Evolutionary conservation across 2,329 filamentous ascomycete species (phyloP).

Genomic region (Aspergillus sp.): DNA sequence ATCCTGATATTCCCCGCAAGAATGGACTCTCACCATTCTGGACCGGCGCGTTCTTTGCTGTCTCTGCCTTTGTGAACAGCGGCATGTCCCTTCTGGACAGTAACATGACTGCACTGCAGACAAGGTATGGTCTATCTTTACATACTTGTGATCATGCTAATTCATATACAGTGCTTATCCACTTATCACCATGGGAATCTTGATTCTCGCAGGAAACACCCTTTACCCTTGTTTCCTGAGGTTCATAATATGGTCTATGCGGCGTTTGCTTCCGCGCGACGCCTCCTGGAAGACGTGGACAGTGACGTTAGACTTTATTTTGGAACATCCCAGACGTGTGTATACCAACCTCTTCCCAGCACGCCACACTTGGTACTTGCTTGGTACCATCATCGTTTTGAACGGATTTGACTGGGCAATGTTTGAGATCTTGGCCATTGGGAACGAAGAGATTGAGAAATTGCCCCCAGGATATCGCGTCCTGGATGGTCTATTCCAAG

Average conservation of each 20-base stretch:
- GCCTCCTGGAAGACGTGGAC: slow-evolving; percentile 30
- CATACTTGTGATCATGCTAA: slow-evolving; percentile 7
- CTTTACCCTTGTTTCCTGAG: slow-evolving; percentile 65
- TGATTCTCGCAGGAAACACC: slow-evolving; percentile 66
- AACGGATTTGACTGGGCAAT: slow-evolving; percentile 65
- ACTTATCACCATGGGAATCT: slow-evolving; percentile 50
- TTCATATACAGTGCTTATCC: slow-evolving; percentile 32
- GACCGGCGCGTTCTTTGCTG: slow-evolving; percentile 50
- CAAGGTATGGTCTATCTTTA: slow-evolving; percentile 20
- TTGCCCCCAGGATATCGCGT: slow-evolving; percentile 56
- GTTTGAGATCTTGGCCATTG: slow-evolving; percentile 66
- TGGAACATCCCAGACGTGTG: slow-evolving; percentile 35
- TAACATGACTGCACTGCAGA: slow-evolving; percentile 51
- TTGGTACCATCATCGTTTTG: slow-evolving; percentile 59
- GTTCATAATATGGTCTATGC: slow-evolving; percentile 56
- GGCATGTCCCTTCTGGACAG: slow-evolving; percentile 55
- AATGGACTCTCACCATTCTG: slow-evolving; percentile 53
- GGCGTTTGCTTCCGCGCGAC: slow-evolving; percentile 26
- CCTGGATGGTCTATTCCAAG: slow-evolving; percentile 63
- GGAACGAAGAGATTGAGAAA: slow-evolving; percentile 55
- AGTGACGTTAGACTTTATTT: slow-evolving; percentile 33
- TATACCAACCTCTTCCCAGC: slow-evolving; percentile 58
- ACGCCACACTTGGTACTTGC: slow-evolving; percentile 64
- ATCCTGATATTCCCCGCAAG: slow-evolving; percentile 35
- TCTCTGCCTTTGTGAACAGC: slow-evolving; percentile 56